Evolutionary conservation across 306 rosid species (phyloP).

Genomic region (Arachis stenosperma): DNA sequence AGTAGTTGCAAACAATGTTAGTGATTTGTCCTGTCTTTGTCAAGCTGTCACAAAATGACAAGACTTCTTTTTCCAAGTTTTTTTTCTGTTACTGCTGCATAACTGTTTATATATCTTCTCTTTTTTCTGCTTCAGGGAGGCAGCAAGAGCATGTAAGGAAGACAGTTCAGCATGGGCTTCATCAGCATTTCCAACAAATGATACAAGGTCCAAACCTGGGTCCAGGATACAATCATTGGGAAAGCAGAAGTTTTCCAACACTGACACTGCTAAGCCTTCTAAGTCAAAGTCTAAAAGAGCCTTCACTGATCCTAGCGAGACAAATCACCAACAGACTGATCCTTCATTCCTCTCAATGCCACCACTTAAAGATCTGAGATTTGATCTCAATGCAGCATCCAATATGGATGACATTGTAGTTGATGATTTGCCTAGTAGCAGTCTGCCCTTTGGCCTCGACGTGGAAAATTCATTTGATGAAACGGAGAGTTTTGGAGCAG

Average conservation of each 20-base stretch:
- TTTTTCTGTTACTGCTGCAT: conserved; percentile 28
- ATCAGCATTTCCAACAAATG: conserved; percentile 71
- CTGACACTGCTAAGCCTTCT: conserved; percentile 58
- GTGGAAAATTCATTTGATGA: conserved; percentile 51
- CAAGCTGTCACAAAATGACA: conserved; percentile 11
- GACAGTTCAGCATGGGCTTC: conserved; percentile 82
- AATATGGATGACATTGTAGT: conserved; percentile 39
- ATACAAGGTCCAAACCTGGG: conserved; percentile 62
- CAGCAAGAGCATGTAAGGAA: conserved; percentile 72
- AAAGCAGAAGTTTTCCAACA: conserved; percentile 66
- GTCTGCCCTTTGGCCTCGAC: conserved; percentile 38
- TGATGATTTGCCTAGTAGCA: conserved; percentile 35
- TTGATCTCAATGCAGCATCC: conserved; percentile 47
- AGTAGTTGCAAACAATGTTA: neutral
- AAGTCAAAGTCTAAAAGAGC: conserved; percentile 68
- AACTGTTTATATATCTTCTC: conserved; percentile 38
- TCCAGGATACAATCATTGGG: conserved; percentile 69
- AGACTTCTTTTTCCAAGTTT: conserved; percentile 3
- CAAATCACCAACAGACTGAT: conserved; percentile 46
- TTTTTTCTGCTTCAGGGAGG: conserved; percentile 54
- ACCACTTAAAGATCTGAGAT: conserved; percentile 46
- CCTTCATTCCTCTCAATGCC: conserved; percentile 46
- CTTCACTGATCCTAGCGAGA: conserved; percentile 58
- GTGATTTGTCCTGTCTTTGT: neutral
- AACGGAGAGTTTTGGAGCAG: conserved; percentile 45